phyloP scores from a whole-genome alignment of 169 alveolate species.

The Cryptosporidium sp. region DNA sequence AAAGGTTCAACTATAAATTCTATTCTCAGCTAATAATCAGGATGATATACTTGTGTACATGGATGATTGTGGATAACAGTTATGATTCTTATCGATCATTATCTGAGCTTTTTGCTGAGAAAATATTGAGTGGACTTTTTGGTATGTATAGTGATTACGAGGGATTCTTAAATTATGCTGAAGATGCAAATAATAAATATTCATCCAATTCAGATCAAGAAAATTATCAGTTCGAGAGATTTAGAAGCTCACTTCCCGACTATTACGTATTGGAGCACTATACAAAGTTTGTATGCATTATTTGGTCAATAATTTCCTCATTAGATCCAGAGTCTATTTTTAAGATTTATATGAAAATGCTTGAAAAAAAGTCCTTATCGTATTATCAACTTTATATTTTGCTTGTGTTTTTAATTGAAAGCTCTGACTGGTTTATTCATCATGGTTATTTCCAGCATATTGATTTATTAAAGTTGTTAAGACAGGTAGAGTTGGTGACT shows the following conservation, averaged over 20 bases:
- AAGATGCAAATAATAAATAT: not conserved
- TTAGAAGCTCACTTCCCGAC: constrained; percentile 7
- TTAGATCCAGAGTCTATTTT: constrained; percentile 43
- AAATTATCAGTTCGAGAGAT: not conserved
- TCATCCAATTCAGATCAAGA: not conserved
- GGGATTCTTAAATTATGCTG: not conserved
- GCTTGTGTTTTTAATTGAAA: constrained; percentile 23
- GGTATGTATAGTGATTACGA: not conserved
- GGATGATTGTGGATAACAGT: constrained; percentile 41
- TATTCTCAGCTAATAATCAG: constrained; percentile 47
- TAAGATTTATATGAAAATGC: not conserved
- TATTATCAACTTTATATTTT: constrained; percentile 29
- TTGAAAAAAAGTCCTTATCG: not conserved
- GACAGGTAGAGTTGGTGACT: constrained; percentile 31
- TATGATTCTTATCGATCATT: constrained; percentile 17
- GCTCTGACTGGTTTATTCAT: constrained; percentile 43
- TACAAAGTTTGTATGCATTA: constrained; percentile 31
- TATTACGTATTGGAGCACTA: constrained; percentile 40
- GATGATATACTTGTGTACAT: constrained; percentile 42
- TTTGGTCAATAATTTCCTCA: constrained; percentile 57
- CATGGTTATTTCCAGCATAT: constrained; percentile 41
- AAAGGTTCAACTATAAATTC: constrained; percentile 42
- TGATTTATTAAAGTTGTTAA: not conserved
- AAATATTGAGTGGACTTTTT: constrained; percentile 9
- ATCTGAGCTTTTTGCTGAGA: constrained; percentile 20